Base-by-base conservation (phyloP, 2,329 filamentous ascomycete genomes). In the Beauveria australis region DNA sequence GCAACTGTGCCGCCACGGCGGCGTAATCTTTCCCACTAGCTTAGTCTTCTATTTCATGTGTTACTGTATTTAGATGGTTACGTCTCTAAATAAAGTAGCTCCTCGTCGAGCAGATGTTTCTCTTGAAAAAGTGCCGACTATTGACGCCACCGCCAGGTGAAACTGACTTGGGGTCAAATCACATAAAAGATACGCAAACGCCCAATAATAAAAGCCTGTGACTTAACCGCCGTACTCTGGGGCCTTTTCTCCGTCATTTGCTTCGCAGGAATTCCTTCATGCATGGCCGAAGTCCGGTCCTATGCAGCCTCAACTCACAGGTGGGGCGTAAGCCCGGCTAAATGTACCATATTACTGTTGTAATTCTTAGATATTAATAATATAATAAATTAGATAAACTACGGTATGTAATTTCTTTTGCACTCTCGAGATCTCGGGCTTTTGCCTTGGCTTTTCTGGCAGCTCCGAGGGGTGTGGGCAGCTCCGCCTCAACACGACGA, bases 301-400 rank as follows among this genome's bases (percentile, higher is more conserved):
- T 49, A 53, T 26, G 22, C 53, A 59, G 49, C n/a, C 22, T 49
- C 40, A 40, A 54, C 51, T 60, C 51, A 12, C 58, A 7, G 18
- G 51, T 54, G 58, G 51, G 58, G 43, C 58, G 28, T 48, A 54
- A 41, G 58, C 58, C 41, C 16, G 43, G 51, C 28, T 49, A 22
- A 22, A 48, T 48, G 28, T 16, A 49, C 58, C 28, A 60, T 60
- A 60, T 60, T 60, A 60, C 58, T 60, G 1, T 43, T 48, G 30
- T 48, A 18, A 41, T 26, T 26, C 22, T 43, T 16, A 22, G 28
- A 60, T 54, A 60, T 60, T 60, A 60, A 48, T 60, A 54, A 54
- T 60, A 60, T 19, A 37, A 4, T 18, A 33, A 22, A 1, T 37
- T 47, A 18, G 44, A 40, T 24, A 22, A 16, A 28, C 18, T 7